Evolutionary conservation across 805 yeast species (phyloP).

Genomic region (Candida vartiovaarae): DNA sequence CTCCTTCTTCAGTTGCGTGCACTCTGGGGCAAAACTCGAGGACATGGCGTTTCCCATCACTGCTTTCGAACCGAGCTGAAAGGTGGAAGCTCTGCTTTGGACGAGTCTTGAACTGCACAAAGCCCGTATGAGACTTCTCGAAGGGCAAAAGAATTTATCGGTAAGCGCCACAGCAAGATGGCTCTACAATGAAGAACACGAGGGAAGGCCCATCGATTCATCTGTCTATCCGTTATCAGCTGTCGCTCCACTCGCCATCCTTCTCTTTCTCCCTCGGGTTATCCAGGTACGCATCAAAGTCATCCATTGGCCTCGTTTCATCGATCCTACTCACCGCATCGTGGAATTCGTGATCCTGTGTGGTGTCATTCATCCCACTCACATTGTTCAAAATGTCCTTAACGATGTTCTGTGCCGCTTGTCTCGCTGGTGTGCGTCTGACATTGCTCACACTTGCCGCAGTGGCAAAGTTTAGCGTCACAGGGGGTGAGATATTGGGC

Average conservation of each 20-base stretch:
- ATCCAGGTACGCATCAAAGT: slow-evolving; percentile 21
- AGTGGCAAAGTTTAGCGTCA: slow-evolving; percentile 19
- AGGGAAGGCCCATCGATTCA: no score
- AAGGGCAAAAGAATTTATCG: no score
- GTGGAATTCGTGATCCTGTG: slow-evolving; percentile 9
- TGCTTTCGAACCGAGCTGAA: neutral
- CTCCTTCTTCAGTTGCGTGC: slow-evolving; percentile 76
- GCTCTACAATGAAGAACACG: no score
- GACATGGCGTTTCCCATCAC: slow-evolving; percentile 69
- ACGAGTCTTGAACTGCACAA: no score
- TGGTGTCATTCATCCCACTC: slow-evolving; percentile 20
- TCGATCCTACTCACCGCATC: slow-evolving; percentile 5
- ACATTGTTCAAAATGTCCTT: slow-evolving; percentile 19
- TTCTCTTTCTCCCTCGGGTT: slow-evolving; percentile 4
- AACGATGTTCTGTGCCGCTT: slow-evolving; percentile 21
- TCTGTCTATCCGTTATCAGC: neutral
- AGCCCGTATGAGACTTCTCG: no score
- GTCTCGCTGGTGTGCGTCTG: slow-evolving; percentile 17
- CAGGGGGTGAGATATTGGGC: slow-evolving; percentile 21
- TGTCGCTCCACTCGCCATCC: slow-evolving; percentile 19
- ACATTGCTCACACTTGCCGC: neutral
- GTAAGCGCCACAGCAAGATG: no score
- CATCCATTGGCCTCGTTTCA: slow-evolving; percentile 8
- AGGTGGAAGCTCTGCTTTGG: no score
- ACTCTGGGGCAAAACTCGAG: slow-evolving; percentile 94